Percentiles rank a stretch among this genome's conserved stretches.
Conservation (phyloP, 2,329 filamentous ascomycete genomes). For the Podosphaera xanthii region DNA sequence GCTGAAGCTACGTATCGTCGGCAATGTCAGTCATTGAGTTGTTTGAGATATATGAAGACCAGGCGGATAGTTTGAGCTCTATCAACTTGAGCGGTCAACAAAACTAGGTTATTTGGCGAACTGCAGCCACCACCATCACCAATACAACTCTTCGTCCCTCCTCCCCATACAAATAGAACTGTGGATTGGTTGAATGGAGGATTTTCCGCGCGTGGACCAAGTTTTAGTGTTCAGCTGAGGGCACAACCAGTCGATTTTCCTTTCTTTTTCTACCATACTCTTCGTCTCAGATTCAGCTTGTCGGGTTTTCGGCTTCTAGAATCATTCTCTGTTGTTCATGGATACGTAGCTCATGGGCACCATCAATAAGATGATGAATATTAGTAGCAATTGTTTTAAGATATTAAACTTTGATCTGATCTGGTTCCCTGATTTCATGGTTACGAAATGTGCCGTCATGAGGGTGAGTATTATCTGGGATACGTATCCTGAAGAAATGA, state of each 20-base stretch:
- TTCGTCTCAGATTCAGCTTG: not conserved
- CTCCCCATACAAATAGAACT: not conserved
- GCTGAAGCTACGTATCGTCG: too few species aligned
- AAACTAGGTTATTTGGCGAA: not conserved
- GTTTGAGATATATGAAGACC: not conserved
- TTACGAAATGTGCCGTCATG: too few species aligned
- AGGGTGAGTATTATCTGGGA: too few species aligned
- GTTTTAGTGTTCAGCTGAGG: not conserved
- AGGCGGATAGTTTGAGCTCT: not conserved
- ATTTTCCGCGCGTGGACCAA: not conserved
- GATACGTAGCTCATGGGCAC: not conserved
- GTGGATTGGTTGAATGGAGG: not conserved
- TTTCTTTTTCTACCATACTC: not conserved
- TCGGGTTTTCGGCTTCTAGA: not conserved
- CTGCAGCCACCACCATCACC: not conserved
- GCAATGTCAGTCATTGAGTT: too few species aligned
- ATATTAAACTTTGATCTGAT: too few species aligned
- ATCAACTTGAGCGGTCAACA: not conserved
- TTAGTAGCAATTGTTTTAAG: too few species aligned
- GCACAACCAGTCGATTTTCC: not conserved
- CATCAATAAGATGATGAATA: too few species aligned
- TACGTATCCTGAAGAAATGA: too few species aligned
- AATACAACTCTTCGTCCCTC: not conserved
- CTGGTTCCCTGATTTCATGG: too few species aligned
- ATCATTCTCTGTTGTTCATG: not conserved